Percentiles rank a stretch among this genome's conserved stretches.
Evolutionary conservation across 2,329 filamentous ascomycete species (phyloP).

Genomic region (Aspergillus puulaauensis): DNA sequence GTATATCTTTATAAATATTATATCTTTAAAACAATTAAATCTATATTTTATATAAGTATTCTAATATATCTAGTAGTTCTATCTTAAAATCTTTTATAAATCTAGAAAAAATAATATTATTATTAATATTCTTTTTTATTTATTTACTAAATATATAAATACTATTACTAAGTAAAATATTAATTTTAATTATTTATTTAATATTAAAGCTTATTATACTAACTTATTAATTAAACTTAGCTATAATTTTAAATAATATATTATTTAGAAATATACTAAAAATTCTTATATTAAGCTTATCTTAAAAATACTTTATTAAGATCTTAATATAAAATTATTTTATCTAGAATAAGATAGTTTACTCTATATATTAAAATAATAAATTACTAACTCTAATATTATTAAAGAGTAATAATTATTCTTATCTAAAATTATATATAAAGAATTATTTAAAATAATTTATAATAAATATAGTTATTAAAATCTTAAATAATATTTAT

Average conservation of each 20-base stretch:
- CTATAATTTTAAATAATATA: too few species aligned
- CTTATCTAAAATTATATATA: neutral
- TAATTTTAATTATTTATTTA: neutral
- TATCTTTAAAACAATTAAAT: neutral
- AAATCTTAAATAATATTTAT: neutral
- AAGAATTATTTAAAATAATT: neutral
- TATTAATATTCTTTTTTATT: neutral
- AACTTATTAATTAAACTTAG: too few species aligned
- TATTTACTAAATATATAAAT: neutral
- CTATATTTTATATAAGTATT: neutral
- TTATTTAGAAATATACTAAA: too few species aligned
- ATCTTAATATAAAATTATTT: neutral
- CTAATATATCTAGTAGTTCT: neutral
- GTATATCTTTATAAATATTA: neutral
- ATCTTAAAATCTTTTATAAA: neutral
- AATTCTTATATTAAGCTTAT: neutral
- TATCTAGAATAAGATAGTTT: neutral
- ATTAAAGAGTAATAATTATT: neutral
- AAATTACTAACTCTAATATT: neutral
- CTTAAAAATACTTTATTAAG: neutral
- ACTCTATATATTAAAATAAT: too few species aligned
- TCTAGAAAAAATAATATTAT: neutral
- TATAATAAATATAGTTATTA: neutral
- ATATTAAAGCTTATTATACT: too few species aligned
- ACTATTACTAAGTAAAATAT: neutral